Percentiles rank a stretch among this genome's conserved stretches.
Evolutionary conservation across 1,139 yeast species (phyloP).

Genomic region (Meyerozyma elateridarum): DNA sequence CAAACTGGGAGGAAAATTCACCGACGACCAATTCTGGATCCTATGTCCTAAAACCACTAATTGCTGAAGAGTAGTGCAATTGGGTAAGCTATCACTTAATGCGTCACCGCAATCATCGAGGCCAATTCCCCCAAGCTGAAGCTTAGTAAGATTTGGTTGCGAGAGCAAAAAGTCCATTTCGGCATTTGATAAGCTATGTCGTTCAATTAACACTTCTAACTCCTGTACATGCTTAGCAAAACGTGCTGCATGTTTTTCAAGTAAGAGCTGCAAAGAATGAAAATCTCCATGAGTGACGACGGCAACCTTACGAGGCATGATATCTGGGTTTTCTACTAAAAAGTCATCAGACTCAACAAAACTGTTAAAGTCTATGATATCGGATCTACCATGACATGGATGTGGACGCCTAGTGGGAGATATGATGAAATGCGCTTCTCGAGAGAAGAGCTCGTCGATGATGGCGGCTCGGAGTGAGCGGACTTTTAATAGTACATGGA

Average conservation of each 20-base stretch:
- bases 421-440: slow-evolving; percentile 31
- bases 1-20: slow-evolving; percentile 18
- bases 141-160: slow-evolving; percentile 17
- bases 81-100: slow-evolving; percentile 7
- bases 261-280: slow-evolving; percentile 21
- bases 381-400: slow-evolving; percentile 15
- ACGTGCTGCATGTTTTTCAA: slow-evolving; percentile 17
- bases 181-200: slow-evolving; percentile 15
- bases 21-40: slow-evolving; percentile 25
- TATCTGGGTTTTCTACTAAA: slow-evolving; percentile 21
- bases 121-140: slow-evolving; percentile 8
- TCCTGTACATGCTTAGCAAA: slow-evolving; percentile 12
- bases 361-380: slow-evolving; percentile 23
- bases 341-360: slow-evolving; percentile 32
- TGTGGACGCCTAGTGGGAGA: slow-evolving; percentile 30
- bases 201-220: slow-evolving; percentile 27
- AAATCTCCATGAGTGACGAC: slow-evolving; percentile 33
- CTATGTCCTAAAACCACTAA: slow-evolving; percentile 32
- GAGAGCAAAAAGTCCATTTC: slow-evolving; percentile 23
- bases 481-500: slow-evolving; percentile 18
- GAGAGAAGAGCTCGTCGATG: slow-evolving; percentile 23
- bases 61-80: slow-evolving; percentile 17
- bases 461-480: slow-evolving; percentile 19
- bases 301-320: slow-evolving; percentile 24
- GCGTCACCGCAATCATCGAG: background rate